Evolutionary conservation across 805 yeast species (phyloP).

Genomic region (Vanderwaltozyma polyspora): DNA sequence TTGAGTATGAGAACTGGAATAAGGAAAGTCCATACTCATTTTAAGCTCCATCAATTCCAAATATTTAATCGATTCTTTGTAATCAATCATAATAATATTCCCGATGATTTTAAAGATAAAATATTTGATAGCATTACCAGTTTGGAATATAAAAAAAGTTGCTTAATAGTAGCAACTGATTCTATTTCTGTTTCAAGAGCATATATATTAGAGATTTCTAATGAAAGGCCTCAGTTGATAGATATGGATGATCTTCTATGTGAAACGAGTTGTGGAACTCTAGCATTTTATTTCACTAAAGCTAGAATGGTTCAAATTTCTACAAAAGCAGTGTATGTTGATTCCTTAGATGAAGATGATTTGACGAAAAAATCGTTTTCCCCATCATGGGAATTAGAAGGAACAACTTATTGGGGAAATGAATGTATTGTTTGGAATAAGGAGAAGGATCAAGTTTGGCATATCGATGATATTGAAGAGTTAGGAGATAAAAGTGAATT

Average conservation of each 20-base stretch:
- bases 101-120: not conserved
- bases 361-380: not conserved
- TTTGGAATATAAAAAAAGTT: conserved; percentile 1
- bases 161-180: conserved; percentile 9
- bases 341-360: conserved; percentile 1
- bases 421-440: conserved; percentile 13
- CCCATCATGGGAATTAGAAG: conserved; percentile 9
- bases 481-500: not conserved
- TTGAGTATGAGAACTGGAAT: conserved; percentile 3
- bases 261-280: conserved; percentile 4
- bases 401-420: conserved; percentile 3
- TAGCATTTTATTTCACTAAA: conserved; percentile 6
- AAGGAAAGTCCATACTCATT: conserved; percentile 6
- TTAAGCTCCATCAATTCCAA: conserved; percentile 8
- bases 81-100: conserved; percentile 1
- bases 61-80: conserved; percentile 4
- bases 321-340: conserved; percentile 4
- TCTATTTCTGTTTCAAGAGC: conserved; percentile 3
- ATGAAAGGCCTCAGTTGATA: conserved; percentile 2
- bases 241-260: conserved; percentile 14
- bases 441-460: conserved; percentile 1
- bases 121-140: not conserved
- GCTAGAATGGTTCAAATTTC: conserved; percentile 12
- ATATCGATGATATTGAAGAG: not conserved
- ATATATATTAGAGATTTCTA: conserved; percentile 4